A percentile compares a stretch with the other conserved stretches of the same genome.
These are phyloP conservation scores for Eucalyptus pumila DNA, from an alignment of 345 rosid genomes.

Conservation along the genomic window DNA sequence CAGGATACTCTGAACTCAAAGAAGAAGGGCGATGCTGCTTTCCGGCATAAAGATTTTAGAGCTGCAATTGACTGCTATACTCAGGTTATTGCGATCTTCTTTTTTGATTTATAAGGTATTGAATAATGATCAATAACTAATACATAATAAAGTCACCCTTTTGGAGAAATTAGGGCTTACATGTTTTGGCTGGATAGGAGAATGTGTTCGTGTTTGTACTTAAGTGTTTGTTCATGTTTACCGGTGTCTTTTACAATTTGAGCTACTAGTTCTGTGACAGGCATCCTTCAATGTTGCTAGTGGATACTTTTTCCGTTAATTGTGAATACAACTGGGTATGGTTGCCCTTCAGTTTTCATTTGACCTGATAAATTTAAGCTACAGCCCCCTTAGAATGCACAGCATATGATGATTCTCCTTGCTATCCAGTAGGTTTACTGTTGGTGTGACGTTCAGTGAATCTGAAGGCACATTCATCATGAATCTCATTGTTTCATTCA, in stretches of 20 bases:
- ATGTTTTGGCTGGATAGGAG: neutral
- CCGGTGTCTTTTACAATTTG: neutral
- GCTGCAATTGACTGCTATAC: constrained; percentile 66
- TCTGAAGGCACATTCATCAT: neutral
- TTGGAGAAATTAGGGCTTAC: neutral
- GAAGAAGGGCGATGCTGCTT: constrained; percentile 89
- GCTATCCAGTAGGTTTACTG: neutral
- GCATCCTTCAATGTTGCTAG: neutral
- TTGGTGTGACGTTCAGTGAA: neutral
- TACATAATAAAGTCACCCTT: neutral
- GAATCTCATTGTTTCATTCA: neutral
- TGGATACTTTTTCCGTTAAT: neutral
- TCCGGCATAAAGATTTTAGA: constrained; percentile 62
- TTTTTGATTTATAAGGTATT: neutral
- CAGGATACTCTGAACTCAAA: constrained; percentile 65
- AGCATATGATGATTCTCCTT: neutral
- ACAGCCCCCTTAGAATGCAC: neutral
- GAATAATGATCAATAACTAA: neutral
- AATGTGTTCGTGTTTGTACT: neutral
- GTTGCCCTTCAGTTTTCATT: neutral
- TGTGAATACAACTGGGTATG: neutral
- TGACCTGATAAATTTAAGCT: neutral
- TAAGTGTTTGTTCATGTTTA: neutral
- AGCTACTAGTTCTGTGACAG: neutral
- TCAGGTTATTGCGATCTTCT: constrained; percentile 27